Conservation (phyloP, 2,329 filamentous ascomycete species). For the Eurotiales sp. region DNA sequence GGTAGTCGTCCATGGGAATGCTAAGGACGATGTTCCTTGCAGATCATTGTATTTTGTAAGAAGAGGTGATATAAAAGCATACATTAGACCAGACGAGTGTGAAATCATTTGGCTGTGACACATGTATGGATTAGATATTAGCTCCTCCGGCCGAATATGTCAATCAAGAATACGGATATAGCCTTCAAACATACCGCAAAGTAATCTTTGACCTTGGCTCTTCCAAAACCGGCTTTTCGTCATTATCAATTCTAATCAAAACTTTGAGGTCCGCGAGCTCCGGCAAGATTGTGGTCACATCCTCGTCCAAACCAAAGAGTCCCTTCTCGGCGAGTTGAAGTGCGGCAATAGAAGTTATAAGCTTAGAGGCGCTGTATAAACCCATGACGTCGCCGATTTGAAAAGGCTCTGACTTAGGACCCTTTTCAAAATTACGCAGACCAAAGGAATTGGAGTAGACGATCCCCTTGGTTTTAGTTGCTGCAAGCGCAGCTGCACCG, state of each 20-base stretch:
- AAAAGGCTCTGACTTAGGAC: neutral
- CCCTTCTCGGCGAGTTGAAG: slow-evolving; percentile 8
- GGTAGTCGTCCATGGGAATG: neutral
- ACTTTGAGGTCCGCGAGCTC: slow-evolving; percentile 8
- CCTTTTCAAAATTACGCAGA: neutral
- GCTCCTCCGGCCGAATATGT: too few relatives aligned
- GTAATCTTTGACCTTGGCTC: slow-evolving; percentile 6
- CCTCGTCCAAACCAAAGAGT: slow-evolving; percentile 5
- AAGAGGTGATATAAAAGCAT: neutral
- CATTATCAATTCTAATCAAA: slow-evolving; percentile 5
- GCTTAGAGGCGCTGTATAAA: slow-evolving; percentile 3
- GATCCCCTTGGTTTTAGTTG: slow-evolving; percentile 7
- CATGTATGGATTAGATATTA: neutral
- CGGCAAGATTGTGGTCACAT: slow-evolving; percentile 1
- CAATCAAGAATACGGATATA: too few relatives aligned
- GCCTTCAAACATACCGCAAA: slow-evolving; percentile 4
- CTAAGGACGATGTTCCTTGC: neutral
- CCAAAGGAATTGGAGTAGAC: slow-evolving; percentile 12
- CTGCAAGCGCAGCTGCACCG: slow-evolving; percentile 3
- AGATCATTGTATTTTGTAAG: neutral
- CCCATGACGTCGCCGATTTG: slow-evolving; percentile 7
- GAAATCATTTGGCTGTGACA: slow-evolving; percentile 7
- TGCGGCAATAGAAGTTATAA: slow-evolving; percentile 8
- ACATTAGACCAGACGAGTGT: slow-evolving; percentile 8
- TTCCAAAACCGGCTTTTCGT: neutral